Evolutionary conservation across 805 yeast species (phyloP), one percentile per base, ranked within the genome.

Genomic region (Ogataea haglerorum): DNA sequence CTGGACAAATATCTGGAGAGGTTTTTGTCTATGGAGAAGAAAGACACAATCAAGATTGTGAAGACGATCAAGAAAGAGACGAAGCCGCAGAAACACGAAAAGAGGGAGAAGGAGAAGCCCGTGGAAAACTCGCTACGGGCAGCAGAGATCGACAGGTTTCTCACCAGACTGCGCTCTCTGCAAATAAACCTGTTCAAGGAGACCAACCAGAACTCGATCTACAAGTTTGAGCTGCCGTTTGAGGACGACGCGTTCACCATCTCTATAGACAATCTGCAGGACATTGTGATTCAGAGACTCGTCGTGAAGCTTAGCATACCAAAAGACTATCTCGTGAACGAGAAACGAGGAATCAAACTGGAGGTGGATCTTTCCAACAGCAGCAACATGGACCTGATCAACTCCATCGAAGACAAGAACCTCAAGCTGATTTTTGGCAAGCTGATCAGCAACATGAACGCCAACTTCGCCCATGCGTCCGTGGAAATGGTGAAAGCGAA

Each of bases 41-140:
- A 73, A 30, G 76, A 73, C 16, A 80, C 86, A 0, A 64, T 84
- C 44, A 84, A 79, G 54, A 69, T 83, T 49, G 80, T 82, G 23
- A 36, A 30, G 34, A 49, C 54, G 10, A 52, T 50, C n/a, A 55
- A 52, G 38, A 43, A 42, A 13, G 34, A 40, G 26, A 29, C 33
- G 17, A 25, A 24, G 27, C 32, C 42, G 16, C 38, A 40, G 19
- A 37, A 45, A 15, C 36, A 44, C 16, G 21, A 28, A 34, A 36
- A 37, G 13, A 22, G 38, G 21, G 29, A 15, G 21, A 42, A 39
- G 15, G 16, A 14, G 22, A 17, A 19, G 5, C 30, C 34, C 10
- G 23, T n/a, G 7, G 23, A 30, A 18, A 17, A 18, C 14, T 12
- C 23, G 17, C 15, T 19, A 10, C 24, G 33, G 6, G 33, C 33